Evolutionary conservation across 768 basidiomycete species (phyloP), one percentile per base, ranked within the genome.

Genomic region (Neoboletus subvelutipes): DNA sequence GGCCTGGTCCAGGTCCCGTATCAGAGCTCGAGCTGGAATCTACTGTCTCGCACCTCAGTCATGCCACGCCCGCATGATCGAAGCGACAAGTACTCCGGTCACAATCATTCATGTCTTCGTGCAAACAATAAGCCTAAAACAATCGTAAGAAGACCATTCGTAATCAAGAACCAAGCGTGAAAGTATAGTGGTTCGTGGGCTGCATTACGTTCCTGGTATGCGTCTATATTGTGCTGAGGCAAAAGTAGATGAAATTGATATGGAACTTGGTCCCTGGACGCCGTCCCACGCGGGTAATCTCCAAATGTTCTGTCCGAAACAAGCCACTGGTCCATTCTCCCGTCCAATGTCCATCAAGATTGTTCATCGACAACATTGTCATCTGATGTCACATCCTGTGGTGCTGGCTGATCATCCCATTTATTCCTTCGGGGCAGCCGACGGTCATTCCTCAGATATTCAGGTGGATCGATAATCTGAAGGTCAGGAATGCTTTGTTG

Each of bases 401-500:
- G 15, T 41, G 41, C 45, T 26, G 31, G 22, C 18, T 48, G 36
- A 12, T 48, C 22, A 4, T 46, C 39, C 37, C 2, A 26, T 12
- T 57, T 31, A 54, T 34, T 50, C 22, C 24, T 45, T 39, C 45
- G 47, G 2, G 65, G 65, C 45, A 72, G 70, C 36, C 78, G 74
- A 50, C 75, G 68, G 54, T 81, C 75, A 55, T 77, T 63, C 45
- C 64, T 63, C 34, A 76, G 61, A 52, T 75, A 67, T 31, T 73
- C 55, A 8, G 75, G 66, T 4, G 77, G 77, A 1, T 50, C 20
- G 24, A 69, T 59, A 4, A 78, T 54, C 13, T 60, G 59, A n/a
- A 83, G 67, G 1, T 70, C 77, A 1, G 82, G 80, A 29, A 82
- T 66, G 26, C 62, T 59, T 20, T 57, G 41, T 51, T 71, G 75